Evolutionary conservation across 768 basidiomycete genomes (phyloP), one percentile per base, ranked within the genome.

Genomic region (Suillus ampliporus): DNA sequence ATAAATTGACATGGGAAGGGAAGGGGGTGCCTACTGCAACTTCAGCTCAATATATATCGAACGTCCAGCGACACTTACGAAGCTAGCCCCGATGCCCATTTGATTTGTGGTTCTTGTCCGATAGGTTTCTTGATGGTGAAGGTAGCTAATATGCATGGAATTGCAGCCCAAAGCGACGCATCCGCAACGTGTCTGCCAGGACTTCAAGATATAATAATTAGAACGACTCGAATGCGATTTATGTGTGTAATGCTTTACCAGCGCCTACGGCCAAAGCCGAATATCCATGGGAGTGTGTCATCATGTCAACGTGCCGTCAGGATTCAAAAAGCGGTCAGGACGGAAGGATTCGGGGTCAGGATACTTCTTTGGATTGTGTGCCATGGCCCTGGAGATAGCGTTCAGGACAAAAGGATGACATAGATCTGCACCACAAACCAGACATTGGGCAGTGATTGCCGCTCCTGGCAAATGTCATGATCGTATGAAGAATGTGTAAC

Each of bases 261-360:
- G 26, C 68, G 61, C 13, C 67, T 64, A 44, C 64, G 67, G 1
- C 71, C 71, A 17, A 72, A 72, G 8, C 69, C 71, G 58, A 71
- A 71, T 2, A 5, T 4, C 57, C 64, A 67, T 1, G 57, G 1
- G 34, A 67, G 5, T 8, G 37, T 63, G 48, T 69, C 68, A 0
- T 64, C 64, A n/a, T 61, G n/a, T 67, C 34, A 71, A 40, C 4
- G 63, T 60, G 9, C 70, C 70, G 6, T 71, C 67, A 3, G 17
- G 26, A 0, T 13, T 44, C 38, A 78, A 72, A 62, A 77, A 82
- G 5, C 81, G 68, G 13, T 78, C 80, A 3, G 80, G 80, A n/a
- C 69, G 67, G 69, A 80, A 81, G 11, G 21, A 38, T 0, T 68
- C 56, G 4, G 79, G 75, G 5, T 78, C 65, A 5, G 75, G 72